Evolutionary conservation across 768 basidiomycete genomes (phyloP).

Genomic region (Trametes cingulata): DNA sequence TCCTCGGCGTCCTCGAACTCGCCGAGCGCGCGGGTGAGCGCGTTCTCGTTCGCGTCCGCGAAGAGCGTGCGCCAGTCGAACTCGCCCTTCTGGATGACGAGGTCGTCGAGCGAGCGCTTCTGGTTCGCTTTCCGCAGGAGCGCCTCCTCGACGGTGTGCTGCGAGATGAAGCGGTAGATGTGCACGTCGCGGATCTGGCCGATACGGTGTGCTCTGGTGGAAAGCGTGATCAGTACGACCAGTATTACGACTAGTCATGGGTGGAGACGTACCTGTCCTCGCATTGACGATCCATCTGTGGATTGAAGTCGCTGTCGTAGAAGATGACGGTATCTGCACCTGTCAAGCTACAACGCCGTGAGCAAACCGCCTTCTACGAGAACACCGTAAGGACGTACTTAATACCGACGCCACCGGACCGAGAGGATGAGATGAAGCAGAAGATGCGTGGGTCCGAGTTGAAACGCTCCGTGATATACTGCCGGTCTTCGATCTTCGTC

Average conservation of each 20-base stretch:
- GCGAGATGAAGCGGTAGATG: slow-evolving; percentile 91
- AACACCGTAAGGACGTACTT: slow-evolving; percentile 60
- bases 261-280: slow-evolving; percentile 72
- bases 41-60: slow-evolving; percentile 54
- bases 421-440: slow-evolving; percentile 87
- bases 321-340: slow-evolving; percentile 96
- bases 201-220: slow-evolving; percentile 87
- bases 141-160: slow-evolving; percentile 92
- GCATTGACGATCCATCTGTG: slow-evolving; percentile 97
- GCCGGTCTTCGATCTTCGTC: slow-evolving; percentile 93
- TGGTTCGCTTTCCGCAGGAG: slow-evolving; percentile 98
- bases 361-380: slow-evolving; percentile 3
- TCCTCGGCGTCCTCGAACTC: slow-evolving; percentile 91
- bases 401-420: slow-evolving; percentile 88
- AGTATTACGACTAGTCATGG: not conserved
- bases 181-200: slow-evolving; percentile 96
- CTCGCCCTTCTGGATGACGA: slow-evolving; percentile 92
- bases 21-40: slow-evolving; percentile 72
- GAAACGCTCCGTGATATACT: slow-evolving; percentile 86
- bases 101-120: slow-evolving; percentile 85
- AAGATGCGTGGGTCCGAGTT: slow-evolving; percentile 77
- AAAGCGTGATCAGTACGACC: slow-evolving; percentile 1
- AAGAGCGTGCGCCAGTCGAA: slow-evolving; percentile 93
- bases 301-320: slow-evolving; percentile 96
- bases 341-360: slow-evolving; percentile 54